A percentile compares a stretch with the other conserved stretches of the same genome.
These are phyloP conservation scores for Kwoniella botswanensis DNA, from an alignment of 768 basidiomycete species.

Conservation along the genomic window DNA sequence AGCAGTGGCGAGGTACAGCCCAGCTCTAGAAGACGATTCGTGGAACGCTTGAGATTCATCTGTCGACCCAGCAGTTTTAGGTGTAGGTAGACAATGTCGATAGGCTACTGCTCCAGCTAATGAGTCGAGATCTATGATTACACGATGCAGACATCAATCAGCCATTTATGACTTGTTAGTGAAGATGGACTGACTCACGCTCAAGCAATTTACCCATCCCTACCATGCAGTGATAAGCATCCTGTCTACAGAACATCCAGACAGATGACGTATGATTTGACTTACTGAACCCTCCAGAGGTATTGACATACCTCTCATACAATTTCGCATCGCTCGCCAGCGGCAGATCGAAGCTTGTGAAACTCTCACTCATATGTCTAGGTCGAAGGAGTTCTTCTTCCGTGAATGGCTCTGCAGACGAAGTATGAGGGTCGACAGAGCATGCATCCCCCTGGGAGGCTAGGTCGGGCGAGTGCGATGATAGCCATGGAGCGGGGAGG, in stretches of 20 bases:
- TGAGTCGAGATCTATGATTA: constrained; percentile 70
- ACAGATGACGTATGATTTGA: background rate
- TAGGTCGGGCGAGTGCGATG: constrained; percentile 42
- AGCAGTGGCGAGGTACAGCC: constrained; percentile 83
- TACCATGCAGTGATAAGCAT: constrained; percentile 5
- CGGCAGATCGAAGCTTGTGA: constrained; percentile 53
- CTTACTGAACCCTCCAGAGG: constrained; percentile 51
- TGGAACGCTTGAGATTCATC: constrained; percentile 59
- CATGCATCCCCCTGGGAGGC: constrained; percentile 23
- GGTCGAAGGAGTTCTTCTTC: constrained; percentile 39
- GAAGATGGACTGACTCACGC: constrained; percentile 32
- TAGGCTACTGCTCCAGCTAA: constrained; percentile 84
- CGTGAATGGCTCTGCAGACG: constrained; percentile 8
- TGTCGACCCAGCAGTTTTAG: constrained; percentile 7
- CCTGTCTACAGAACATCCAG: too few species aligned
- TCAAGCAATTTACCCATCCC: constrained; percentile 57
- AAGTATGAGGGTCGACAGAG: background rate
- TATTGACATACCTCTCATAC: constrained; percentile 52
- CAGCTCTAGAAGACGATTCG: constrained; percentile 67
- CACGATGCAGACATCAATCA: background rate
- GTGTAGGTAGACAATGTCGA: constrained; percentile 64
- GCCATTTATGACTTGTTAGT: background rate
- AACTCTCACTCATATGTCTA: constrained; percentile 55
- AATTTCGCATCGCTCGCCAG: constrained; percentile 44
- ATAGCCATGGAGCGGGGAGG: constrained; percentile 44